These are phyloP conservation scores for Venturia nashicola DNA, from an alignment of 2,329 filamentous ascomycete species.

Conservation along the genomic window DNA sequence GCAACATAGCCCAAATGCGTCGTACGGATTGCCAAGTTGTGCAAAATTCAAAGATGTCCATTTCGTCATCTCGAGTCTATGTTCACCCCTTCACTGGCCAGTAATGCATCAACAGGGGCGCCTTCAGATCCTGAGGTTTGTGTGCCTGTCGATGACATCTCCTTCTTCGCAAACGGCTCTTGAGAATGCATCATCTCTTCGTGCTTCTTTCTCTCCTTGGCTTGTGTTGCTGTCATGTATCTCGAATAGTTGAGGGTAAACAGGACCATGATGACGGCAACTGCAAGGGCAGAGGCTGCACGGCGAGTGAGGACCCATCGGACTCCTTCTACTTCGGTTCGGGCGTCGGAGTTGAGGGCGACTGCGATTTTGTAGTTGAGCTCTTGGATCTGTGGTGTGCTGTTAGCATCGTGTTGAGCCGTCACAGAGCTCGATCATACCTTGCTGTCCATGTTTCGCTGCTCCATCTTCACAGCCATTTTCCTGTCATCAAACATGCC, in stretches of 20 bases:
- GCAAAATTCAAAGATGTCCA: background rate
- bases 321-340: constrained; percentile 82
- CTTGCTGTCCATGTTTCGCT: constrained; percentile 70
- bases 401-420: background rate
- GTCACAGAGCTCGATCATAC: constrained; percentile 30
- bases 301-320: constrained; percentile 68
- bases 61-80: background rate
- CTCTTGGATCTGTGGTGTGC: constrained; percentile 60
- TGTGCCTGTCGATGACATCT: background rate
- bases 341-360: constrained; percentile 74
- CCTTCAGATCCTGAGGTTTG: background rate
- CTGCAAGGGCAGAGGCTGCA: constrained; percentile 47
- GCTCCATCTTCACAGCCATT: constrained; percentile 81
- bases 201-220: constrained; percentile 9
- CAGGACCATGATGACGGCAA: constrained; percentile 33
- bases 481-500: constrained; percentile 94
- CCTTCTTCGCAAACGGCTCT: background rate
- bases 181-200: constrained; percentile 6
- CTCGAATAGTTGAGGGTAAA: constrained; percentile 11
- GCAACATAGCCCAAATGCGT: too few relatives aligned
- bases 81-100: constrained; percentile 6
- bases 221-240: constrained; percentile 11
- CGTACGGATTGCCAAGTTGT: background rate
- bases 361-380: constrained; percentile 95
- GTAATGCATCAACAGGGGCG: background rate